Evolutionary conservation across 2,329 filamentous ascomycete genomes (phyloP).

Genomic region (Pseudocercospora ulei): DNA sequence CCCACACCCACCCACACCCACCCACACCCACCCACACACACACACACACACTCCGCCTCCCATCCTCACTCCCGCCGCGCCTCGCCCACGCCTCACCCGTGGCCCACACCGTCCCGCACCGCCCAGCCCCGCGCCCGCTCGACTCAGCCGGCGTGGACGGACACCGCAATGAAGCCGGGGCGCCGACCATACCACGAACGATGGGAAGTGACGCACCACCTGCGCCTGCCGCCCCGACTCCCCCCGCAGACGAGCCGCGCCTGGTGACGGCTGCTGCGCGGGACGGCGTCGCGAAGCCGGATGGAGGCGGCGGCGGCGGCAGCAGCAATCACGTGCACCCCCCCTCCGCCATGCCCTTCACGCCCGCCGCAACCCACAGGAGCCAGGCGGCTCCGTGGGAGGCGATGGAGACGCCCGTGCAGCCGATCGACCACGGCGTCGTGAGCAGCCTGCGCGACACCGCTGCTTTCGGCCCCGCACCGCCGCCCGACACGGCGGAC

Average conservation of each 20-base stretch:
- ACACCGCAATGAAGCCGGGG: conserved; percentile 17
- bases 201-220: conserved; percentile 16
- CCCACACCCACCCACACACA: too few species aligned
- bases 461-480: conserved; percentile 1
- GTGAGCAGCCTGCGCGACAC: conserved; percentile 22
- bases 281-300: conserved; percentile 2
- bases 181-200: conserved; percentile 13
- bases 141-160: neutral
- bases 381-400: conserved; percentile 1
- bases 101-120: neutral
- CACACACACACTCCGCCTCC: too few species aligned
- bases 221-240: conserved; percentile 10
- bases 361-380: conserved; percentile 3
- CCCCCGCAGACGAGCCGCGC: neutral
- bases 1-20: too few species aligned
- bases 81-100: neutral
- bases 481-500: conserved; percentile 7
- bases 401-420: conserved; percentile 15
- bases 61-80: neutral
- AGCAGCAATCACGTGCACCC: conserved; percentile 11
- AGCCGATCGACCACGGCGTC: conserved; percentile 18
- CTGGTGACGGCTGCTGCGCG: neutral
- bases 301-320: conserved; percentile 11
- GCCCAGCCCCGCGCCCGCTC: too few species aligned
- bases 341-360: conserved; percentile 1